A percentile compares a stretch with the other conserved stretches of the same genome.
Conservation (phyloP, 257 asterid species). For the Nicotiana knightiana region DNA sequence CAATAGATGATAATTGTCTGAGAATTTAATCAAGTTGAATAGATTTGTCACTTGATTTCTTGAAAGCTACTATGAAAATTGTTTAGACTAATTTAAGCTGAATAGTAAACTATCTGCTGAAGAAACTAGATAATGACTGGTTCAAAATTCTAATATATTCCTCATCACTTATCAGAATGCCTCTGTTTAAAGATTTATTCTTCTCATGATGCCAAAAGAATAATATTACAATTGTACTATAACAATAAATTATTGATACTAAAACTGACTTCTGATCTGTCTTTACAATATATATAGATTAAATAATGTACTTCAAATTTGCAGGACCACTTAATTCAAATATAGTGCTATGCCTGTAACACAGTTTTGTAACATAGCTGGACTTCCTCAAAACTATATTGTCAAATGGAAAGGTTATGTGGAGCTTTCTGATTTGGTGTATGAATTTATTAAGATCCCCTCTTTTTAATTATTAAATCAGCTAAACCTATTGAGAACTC, state of each 20-base stretch:
- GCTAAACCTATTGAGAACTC: background rate
- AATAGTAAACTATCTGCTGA: background rate
- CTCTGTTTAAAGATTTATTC: background rate
- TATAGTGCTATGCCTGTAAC: constrained; percentile 6
- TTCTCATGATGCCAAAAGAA: background rate
- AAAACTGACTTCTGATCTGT: background rate
- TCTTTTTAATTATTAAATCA: background rate
- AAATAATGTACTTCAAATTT: background rate
- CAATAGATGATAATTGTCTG: too few relatives aligned
- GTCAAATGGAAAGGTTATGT: background rate
- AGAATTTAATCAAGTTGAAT: too few relatives aligned
- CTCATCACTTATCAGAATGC: background rate
- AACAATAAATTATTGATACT: background rate
- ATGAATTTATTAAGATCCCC: background rate
- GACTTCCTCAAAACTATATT: constrained; percentile 1
- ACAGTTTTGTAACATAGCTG: background rate
- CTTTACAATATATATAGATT: background rate
- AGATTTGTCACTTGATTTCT: too few relatives aligned
- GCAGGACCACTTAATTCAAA: background rate
- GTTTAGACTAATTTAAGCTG: too few relatives aligned
- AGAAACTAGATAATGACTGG: background rate
- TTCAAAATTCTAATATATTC: background rate
- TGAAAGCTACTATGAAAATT: too few relatives aligned
- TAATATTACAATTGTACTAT: background rate
- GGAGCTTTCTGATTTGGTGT: background rate